Evolutionary conservation across 2,329 filamentous ascomycete species (phyloP).

Genomic region (Helotiales sp.): DNA sequence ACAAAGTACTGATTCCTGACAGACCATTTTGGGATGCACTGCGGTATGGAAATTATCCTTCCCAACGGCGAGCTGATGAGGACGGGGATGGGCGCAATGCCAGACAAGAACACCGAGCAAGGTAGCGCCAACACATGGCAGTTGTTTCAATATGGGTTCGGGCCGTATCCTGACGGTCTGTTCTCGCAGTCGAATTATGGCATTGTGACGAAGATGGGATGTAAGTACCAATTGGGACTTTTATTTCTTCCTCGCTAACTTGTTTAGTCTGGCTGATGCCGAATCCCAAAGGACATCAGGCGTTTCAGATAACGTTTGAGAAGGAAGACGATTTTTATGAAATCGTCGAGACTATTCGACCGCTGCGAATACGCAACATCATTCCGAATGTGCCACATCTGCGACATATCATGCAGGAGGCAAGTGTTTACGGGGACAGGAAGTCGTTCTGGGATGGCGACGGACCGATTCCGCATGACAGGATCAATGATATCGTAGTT

Average conservation of each 20-base stretch:
- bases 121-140: conserved; percentile 47
- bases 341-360: conserved; percentile 14
- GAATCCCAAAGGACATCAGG: conserved; percentile 52
- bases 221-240: background rate
- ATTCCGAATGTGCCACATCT: conserved; percentile 17
- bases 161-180: conserved; percentile 50
- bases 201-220: conserved; percentile 59
- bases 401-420: conserved; percentile 11
- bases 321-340: conserved; percentile 21
- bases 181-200: conserved; percentile 59
- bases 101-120: conserved; percentile 37
- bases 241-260: background rate
- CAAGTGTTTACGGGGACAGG: conserved; percentile 6
- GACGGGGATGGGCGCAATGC: conserved; percentile 54
- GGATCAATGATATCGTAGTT: conserved; percentile 1
- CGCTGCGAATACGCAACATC: conserved; percentile 16
- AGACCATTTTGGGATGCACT: conserved; percentile 49
- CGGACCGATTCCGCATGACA: conserved; percentile 1
- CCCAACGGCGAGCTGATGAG: conserved; percentile 51
- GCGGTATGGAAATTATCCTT: conserved; percentile 51
- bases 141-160: conserved; percentile 48
- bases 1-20: too few relatives aligned
- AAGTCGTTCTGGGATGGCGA: conserved; percentile 6
- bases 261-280: conserved; percentile 53
- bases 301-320: conserved; percentile 34